Evolutionary conservation across 768 basidiomycete genomes (phyloP), one percentile per base, ranked within the genome.

Genomic region (Leccinum olivaceopallidum): DNA sequence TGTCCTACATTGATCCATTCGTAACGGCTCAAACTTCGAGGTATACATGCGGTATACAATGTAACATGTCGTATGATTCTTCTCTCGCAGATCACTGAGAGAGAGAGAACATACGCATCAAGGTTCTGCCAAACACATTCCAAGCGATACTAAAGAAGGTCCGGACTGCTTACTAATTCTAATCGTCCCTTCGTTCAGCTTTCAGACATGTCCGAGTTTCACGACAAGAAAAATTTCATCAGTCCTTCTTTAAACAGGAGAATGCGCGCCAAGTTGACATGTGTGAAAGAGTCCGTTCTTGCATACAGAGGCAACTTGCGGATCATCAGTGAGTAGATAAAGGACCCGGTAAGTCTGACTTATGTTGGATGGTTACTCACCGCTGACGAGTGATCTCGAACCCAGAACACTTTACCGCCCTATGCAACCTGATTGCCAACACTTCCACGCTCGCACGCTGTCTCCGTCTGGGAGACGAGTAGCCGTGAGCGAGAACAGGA

Each of bases 1-100:
- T 68, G 10, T 77, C 65, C 60, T 73, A 71, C 42, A 54, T 84
- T 2, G 80, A 84, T 52, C 79, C 79, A 59, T 76, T 77, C 20
- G 81, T 84, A 12, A 71, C 75, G 0, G 72, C 73, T 14, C 77
- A 82, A 37, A 72, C 82, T 0, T 73, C 81, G 6, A 78, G 73
- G 55, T 63, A 72, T 55, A 79, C 78, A 0, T 80, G 77, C 42
- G 79, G 79, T 3, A 65, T 73, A 13, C 60, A 75, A 48, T 74
- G 75, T 50, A 14, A 30, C 22, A 65, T 61, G 5, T 13, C 24
- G 0, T 83, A 69, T 60, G 60, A 78, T 26, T 16, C 64, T 0
- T 54, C 30, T 20, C 60, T 72, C 28, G 58, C 68, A 1, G 82
- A 80, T 26, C 26, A 26, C 26, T 26, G 26, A 26, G 26, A 26